Conservation (phyloP, 176 grass and related monocot species). For the Triticum urartu region DNA sequence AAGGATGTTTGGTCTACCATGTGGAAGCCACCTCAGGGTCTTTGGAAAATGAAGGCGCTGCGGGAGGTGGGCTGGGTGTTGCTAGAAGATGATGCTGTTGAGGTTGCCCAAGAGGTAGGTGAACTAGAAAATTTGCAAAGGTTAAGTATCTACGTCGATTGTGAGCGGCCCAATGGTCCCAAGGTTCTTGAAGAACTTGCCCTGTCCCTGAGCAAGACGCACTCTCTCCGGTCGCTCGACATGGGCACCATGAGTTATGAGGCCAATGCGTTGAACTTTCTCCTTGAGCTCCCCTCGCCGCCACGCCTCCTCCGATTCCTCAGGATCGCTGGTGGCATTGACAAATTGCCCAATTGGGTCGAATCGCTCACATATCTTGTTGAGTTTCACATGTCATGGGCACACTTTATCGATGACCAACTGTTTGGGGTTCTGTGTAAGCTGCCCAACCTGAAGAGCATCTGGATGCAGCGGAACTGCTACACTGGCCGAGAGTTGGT, state of each 20-base stretch:
- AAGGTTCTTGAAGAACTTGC: not conserved
- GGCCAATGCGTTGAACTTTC: not conserved
- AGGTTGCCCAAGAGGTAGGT: not conserved
- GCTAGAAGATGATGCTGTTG: not conserved
- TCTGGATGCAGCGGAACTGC: not conserved
- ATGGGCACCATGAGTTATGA: not conserved
- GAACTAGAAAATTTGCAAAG: not conserved
- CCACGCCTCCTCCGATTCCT: not conserved
- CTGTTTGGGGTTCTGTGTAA: not conserved
- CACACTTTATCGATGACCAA: not conserved
- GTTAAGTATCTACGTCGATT: not conserved
- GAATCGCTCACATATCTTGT: conserved; percentile 14
- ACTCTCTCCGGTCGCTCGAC: not conserved
- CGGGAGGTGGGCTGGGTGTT: not conserved
- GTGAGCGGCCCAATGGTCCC: not conserved
- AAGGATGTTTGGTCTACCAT: not conserved
- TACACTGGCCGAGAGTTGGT: not conserved
- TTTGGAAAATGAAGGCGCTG: not conserved
- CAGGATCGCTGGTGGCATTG: not conserved
- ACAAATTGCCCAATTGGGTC: not conserved
- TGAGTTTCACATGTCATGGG: not conserved
- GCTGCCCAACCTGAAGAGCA: conserved; percentile 2
- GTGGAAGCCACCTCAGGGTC: not conserved
- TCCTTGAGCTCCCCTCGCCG: not conserved
- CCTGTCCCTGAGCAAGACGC: not conserved